Conservation (phyloP, 169 alveolate genomes). For the Plasmodium berghei region DNA sequence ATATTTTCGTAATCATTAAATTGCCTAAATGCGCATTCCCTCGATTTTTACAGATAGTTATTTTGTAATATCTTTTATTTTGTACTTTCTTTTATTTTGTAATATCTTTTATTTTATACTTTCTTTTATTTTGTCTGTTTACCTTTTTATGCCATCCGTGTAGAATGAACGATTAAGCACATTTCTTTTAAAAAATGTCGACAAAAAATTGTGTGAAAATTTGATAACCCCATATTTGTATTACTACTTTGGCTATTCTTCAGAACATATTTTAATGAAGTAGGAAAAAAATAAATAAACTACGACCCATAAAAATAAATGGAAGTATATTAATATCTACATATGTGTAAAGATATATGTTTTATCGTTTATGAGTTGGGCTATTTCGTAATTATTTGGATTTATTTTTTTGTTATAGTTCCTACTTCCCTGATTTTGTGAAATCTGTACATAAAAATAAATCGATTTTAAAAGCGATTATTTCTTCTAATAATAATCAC, state of each 20-base stretch:
- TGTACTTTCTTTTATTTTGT: not conserved
- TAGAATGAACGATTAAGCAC: constrained; percentile 13
- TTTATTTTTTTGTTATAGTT: constrained; percentile 22
- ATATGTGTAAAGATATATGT: too few relatives aligned
- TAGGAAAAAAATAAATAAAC: not conserved
- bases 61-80: not conserved
- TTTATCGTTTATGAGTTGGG: too few relatives aligned
- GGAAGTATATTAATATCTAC: too few relatives aligned
- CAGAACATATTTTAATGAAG: constrained; percentile 44
- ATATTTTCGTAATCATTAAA: not conserved
- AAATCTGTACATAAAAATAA: constrained; percentile 3
- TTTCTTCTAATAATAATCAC: constrained; percentile 4
- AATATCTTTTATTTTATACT: not conserved
- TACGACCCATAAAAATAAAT: too few relatives aligned
- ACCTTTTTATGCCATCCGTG: not conserved
- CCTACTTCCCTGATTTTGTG: constrained; percentile 27
- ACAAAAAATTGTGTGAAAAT: constrained; percentile 22
- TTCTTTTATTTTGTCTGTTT: not conserved
- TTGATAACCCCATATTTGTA: constrained; percentile 36
- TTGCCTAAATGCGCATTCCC: not conserved
- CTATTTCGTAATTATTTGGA: not conserved
- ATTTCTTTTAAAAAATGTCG: constrained; percentile 12
- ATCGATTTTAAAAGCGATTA: constrained; percentile 13
- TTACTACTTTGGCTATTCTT: constrained; percentile 40
- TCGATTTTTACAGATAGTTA: not conserved